A percentile compares a stretch with the other conserved stretches of the same genome.
Conservation (phyloP, 2,329 filamentous ascomycete genomes). For the Colletotrichum eremochloae region DNA sequence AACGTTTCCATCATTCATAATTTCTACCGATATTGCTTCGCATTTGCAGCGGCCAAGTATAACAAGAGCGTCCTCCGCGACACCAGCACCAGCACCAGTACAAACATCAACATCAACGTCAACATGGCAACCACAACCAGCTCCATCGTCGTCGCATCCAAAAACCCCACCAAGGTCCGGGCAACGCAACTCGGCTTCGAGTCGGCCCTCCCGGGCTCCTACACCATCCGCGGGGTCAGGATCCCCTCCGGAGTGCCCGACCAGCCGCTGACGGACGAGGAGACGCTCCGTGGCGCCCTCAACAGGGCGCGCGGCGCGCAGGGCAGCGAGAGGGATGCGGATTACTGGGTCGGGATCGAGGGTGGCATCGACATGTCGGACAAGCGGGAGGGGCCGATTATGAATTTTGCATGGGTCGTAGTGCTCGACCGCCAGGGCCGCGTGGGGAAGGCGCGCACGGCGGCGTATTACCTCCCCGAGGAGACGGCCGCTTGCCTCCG, state of each 20-base stretch:
- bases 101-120: background rate
- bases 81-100: background rate
- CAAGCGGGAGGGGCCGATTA: slow-evolving; percentile 45
- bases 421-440: slow-evolving; percentile 48
- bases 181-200: slow-evolving; percentile 54
- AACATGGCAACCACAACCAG: background rate
- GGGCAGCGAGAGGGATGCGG: slow-evolving; percentile 48
- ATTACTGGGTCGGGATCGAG: slow-evolving; percentile 58
- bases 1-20: background rate
- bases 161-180: slow-evolving; percentile 56
- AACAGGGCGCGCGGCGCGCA: slow-evolving; percentile 54
- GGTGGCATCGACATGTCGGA: slow-evolving; percentile 52
- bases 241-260: slow-evolving; percentile 56
- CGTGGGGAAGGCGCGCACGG: slow-evolving; percentile 55
- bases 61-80: background rate
- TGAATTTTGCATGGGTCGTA: slow-evolving; percentile 58
- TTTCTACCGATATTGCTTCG: background rate
- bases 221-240: slow-evolving; percentile 47
- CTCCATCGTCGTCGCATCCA: slow-evolving; percentile 51
- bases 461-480: slow-evolving; percentile 53
- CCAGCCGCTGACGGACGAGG: slow-evolving; percentile 55
- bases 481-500: slow-evolving; percentile 53
- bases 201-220: slow-evolving; percentile 32
- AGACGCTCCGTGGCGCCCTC: slow-evolving; percentile 55
- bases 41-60: background rate